Evolutionary conservation across 306 rosid genomes (phyloP), one percentile per base, ranked within the genome.

Genomic region (Coriaria nepalensis): DNA sequence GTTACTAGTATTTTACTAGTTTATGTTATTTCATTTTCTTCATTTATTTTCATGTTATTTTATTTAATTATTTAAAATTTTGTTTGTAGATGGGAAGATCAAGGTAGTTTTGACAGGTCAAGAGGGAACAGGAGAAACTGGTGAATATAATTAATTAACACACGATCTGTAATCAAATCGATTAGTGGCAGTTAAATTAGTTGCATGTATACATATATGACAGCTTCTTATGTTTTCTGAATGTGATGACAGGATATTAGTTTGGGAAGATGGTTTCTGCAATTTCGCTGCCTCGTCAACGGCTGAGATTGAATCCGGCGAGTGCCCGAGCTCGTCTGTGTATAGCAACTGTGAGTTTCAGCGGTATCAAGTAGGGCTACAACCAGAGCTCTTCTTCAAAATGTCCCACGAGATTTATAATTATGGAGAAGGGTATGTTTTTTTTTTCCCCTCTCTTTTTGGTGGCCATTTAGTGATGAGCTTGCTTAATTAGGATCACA

Each of bases 351-450:
- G 76, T 69, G 87, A 84, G 13, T 70, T 81, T 55, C 93, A 77
- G 43, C 81, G 67, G 46, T 76, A 68, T 64, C 93, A 75, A 10
- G 33, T n/a, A 47, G 96, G 96, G 13, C 72, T 92, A 33, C 94
- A 85, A 50, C 96, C 96, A 0, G 98, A 92, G 70, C 94, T 85
- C 50, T 92, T 92, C 81, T 92, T 92, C 83, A 92, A 92, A 86
- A 85, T 92, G 98, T 92, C 98, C 13, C 98, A 92, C 57, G 98
- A 92, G 96, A 92, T 92, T 87, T 92, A 92, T 57, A 92, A 92
- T 73, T 92, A 77, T 46, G 98, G 98, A 35, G 98, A 92, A 75
- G 98, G 98, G 98, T 85, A 73, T 49, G 20, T 6, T 0, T 0
- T 35, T 35, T 41, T 47, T 15, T 33, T 47, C 10, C 15, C 35